Evolutionary conservation across 140 eudicot species (phyloP), one percentile per base, ranked within the genome.

Genomic region (Ambrosia hybrid): DNA sequence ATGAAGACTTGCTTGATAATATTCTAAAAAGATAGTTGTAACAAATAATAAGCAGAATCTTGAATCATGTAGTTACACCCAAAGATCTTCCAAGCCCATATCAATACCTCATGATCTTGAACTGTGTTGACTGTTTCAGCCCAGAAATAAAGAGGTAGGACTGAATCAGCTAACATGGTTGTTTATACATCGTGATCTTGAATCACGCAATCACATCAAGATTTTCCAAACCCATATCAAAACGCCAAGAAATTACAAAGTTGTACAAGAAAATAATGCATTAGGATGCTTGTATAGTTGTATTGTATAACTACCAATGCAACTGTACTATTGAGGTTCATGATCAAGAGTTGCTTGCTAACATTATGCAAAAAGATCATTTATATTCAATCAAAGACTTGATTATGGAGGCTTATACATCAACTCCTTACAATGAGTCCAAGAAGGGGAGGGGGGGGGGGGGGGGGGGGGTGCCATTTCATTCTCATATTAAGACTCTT

Each of bases 361-460:
- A 64, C 2, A 64, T 64, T 39, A 7, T 37, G 70, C 37, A 17
- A 65, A 65, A 65, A 65, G 53, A 65, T 46, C 60, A 76, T 68
- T 73, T 71, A 77, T 77, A 84, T 71, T 82, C 88, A 76, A 80
- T 76, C 71, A 76, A 73, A 70, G 73, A 67, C 85, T 81, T 58
- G 70, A 83, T 67, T 36, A 63, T 68, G 82, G 87, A 83, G 92
- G 85, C 87, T 84, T 79, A 84, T 81, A 77, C 92, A 87, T 79
- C 89, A 87, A 77, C 89, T 79, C 87, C 85, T 76, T 80, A 38
- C 82, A 76, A 73, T 53, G 71, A 84, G 82, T 76, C 73, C 78
- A 56, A 71, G 90, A 78, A 53, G 68, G 51, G 33, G 14, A 38
- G 16, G 60, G 33, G 38, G 2, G 10, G 0, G 60, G 73, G 84